phyloP scores from a whole-genome alignment of 257 asterid species.

The Cordia subcordata region DNA sequence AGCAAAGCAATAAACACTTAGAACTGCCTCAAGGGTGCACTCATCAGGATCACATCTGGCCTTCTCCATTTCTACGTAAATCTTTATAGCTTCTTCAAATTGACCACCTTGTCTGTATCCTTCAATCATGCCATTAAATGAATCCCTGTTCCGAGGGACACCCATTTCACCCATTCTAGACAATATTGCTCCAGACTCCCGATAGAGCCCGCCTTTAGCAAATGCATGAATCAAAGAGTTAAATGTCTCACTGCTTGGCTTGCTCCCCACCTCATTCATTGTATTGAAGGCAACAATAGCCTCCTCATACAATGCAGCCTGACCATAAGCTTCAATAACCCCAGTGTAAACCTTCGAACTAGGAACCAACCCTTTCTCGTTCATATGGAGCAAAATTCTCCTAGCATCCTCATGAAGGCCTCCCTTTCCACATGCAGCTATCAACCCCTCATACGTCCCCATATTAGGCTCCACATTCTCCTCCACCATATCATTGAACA shows the following conservation, averaged over 20 bases:
- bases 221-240: slow-evolving; percentile 75
- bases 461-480: slow-evolving; percentile 92
- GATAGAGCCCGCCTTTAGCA: slow-evolving; percentile 90
- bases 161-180: slow-evolving; percentile 73
- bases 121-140: slow-evolving; percentile 75
- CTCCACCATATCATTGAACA: slow-evolving; percentile 91
- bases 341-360: slow-evolving; percentile 78
- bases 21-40: slow-evolving; percentile 83
- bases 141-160: slow-evolving; percentile 49
- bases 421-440: slow-evolving; percentile 87
- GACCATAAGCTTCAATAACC: slow-evolving; percentile 85
- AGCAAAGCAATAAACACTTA: slow-evolving; percentile 93
- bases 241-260: slow-evolving; percentile 67
- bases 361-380: slow-evolving; percentile 66
- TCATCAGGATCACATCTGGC: slow-evolving; percentile 93
- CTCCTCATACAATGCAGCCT: slow-evolving; percentile 89
- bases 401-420: slow-evolving; percentile 83
- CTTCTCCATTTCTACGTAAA: slow-evolving; percentile 91
- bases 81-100: slow-evolving; percentile 86
- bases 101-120: slow-evolving; percentile 92
- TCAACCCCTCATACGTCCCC: slow-evolving; percentile 94
- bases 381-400: slow-evolving; percentile 73
- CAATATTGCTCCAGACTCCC: slow-evolving; percentile 72
- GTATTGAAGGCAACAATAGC: slow-evolving; percentile 92
- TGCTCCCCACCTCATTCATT: slow-evolving; percentile 86